Evolutionary conservation across 192 early-diverging fungal species (phyloP), one percentile per base, ranked within the genome.

Genomic region (Rhizophagus clarus): DNA sequence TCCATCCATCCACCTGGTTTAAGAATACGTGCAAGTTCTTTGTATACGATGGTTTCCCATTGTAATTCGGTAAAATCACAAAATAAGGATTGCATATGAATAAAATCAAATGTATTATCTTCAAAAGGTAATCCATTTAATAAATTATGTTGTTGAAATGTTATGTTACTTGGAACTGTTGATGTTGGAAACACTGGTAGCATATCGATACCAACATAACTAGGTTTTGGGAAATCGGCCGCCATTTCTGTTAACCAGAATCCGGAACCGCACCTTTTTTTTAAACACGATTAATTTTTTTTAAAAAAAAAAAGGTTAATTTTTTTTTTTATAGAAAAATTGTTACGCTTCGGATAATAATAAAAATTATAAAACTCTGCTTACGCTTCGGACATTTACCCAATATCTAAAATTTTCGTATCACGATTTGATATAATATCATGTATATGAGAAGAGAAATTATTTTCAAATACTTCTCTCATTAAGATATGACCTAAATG

Each of bases 241-340:
- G 84, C 82, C 56, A 85, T 81, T 69, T 87, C 86, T 75, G 74
- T 60, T 34, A 70, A 26, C 86, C 86, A 87, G 10, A 76, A 79
- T 12, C 86, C 86, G n/a, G 82, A 76, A 32, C 85, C 85, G 15
- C 84, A 83, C 7, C 63, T 69, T 69, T n/a, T n/a, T n/a, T n/a
- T n/a, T n/a, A n/a, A n/a, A n/a, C n/a, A n/a, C n/a, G n/a, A n/a
- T n/a, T n/a, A n/a, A n/a, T n/a, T n/a, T n/a, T n/a, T n/a, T n/a
- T n/a, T 68, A 68, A 47, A 47, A 47, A 8, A 47, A 47, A n/a
- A n/a, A n/a, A n/a, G n/a, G n/a, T n/a, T n/a, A n/a, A n/a, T n/a
- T n/a, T n/a, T n/a, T n/a, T n/a, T n/a, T n/a, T n/a, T n/a, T n/a
- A n/a, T n/a, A n/a, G n/a, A n/a, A n/a, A n/a, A n/a, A n/a, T n/a